A percentile compares a stretch with the other conserved stretches of the same genome.
phyloP scores from a whole-genome alignment of 345 rosid genomes.

The Arabidopsis arenosa region DNA sequence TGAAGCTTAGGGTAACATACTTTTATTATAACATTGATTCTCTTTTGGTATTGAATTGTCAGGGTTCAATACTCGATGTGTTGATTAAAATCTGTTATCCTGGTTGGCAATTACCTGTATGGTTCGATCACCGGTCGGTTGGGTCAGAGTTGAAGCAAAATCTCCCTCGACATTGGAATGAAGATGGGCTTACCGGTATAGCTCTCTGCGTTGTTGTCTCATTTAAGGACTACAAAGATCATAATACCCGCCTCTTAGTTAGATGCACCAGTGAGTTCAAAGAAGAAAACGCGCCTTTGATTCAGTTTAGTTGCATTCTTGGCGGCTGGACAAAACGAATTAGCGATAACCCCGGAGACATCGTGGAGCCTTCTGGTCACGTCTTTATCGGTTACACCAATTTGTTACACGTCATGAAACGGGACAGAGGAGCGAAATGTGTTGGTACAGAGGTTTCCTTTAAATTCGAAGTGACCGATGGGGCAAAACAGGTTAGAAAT shows the following conservation, averaged over 20 bases:
- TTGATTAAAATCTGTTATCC: conserved; percentile 30
- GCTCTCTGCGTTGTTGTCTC: conserved; percentile 38
- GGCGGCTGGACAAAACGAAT: conserved; percentile 1
- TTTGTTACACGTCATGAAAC: conserved; percentile 8
- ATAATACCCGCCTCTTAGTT: conserved; percentile 1
- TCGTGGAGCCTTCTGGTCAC: conserved; percentile 6
- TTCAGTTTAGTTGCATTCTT: conserved; percentile 31
- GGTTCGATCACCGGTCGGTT: conserved; percentile 27
- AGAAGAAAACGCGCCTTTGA: not conserved
- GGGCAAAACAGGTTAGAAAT: not conserved
- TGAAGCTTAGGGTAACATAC: too few species aligned
- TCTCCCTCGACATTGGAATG: conserved; percentile 29
- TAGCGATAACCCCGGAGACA: too few species aligned
- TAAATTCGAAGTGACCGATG: conserved; percentile 13
- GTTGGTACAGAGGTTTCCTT: conserved; percentile 13
- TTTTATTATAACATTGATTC: too few species aligned
- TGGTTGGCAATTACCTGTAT: conserved; percentile 34
- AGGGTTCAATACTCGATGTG: not conserved
- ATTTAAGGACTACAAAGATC: not conserved
- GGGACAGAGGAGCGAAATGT: not conserved
- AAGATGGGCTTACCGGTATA: conserved; percentile 25
- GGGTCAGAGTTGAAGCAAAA: not conserved
- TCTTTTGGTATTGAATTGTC: too few species aligned
- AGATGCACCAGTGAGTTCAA: conserved; percentile 10
- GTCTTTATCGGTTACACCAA: conserved; percentile 33